Evolutionary conservation across 2,329 filamentous ascomycete species (phyloP), one percentile per base, ranked within the genome.

Genomic region (Ceratocystis destructans): DNA sequence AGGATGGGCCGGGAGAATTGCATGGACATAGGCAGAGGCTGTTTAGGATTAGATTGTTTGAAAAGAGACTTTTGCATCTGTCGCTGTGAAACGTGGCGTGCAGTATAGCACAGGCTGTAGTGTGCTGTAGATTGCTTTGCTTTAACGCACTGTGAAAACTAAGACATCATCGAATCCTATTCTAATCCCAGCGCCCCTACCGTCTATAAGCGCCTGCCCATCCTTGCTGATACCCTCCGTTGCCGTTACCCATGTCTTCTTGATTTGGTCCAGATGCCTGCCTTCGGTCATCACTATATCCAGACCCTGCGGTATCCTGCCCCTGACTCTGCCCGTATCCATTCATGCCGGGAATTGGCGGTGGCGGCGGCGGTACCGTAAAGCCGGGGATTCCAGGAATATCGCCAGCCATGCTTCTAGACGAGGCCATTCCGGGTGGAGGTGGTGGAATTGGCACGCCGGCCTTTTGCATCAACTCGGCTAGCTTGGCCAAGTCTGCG

Each of bases 391-490:
- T 64, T 70, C 73, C 73, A 17, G 70, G 69, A 31, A 69, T 69
- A 5, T 73, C 71, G 70, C 73, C 73, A 17, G 73, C 71, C 28
- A 71, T 72, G 48, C 74, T 71, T 20, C 73, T 73, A 17, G 75
- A 76, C 46, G 79, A 78, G 0, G 77, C 76, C 5, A 78, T 71
- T 8, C 76, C 76, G 5, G 81, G 80, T 0, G 81, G 81, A 7
- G 78, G 80, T 1, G 80, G 82, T 0, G 85, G 86, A 7, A 85
- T 80, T 8, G 81, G 82, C 15, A 87, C 76, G 15, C 85, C 85
- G 1, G 84, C 83, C 71, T 83, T 83, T 71, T 85, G 83, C 79
- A 87, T 86, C 73, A 87, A 76, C 72, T 86, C 83, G 25, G 84
- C 78, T 22, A 87, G 79, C 69, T 81, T 82, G 12, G 82, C 81